phyloP scores from a whole-genome alignment of 1,139 yeast species.

The Scheffersomyces titani region DNA sequence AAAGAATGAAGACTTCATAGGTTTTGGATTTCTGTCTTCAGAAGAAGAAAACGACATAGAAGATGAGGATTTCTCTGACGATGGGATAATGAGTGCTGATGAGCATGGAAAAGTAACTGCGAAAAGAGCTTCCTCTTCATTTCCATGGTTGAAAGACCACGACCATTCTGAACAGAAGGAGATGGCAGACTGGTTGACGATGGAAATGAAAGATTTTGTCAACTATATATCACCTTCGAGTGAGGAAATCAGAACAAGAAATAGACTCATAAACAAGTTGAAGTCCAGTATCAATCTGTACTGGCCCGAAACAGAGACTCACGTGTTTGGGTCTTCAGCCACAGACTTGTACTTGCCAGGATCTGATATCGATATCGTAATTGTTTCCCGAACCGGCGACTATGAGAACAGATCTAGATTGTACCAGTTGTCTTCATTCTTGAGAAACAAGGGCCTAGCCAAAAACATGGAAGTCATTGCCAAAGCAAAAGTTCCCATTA shows the following conservation, averaged over 20 bases:
- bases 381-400: slow-evolving; percentile 63
- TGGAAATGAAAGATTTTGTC: slow-evolving; percentile 85
- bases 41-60: slow-evolving; percentile 36
- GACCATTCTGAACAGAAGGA: slow-evolving; percentile 75
- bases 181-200: slow-evolving; percentile 83
- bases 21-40: slow-evolving; percentile 54
- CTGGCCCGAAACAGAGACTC: slow-evolving; percentile 83
- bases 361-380: slow-evolving; percentile 94
- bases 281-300: slow-evolving; percentile 55
- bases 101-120: slow-evolving; percentile 27
- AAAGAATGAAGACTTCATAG: slow-evolving; percentile 59
- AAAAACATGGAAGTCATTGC: slow-evolving; percentile 83
- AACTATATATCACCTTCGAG: slow-evolving; percentile 85
- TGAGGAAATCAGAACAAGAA: slow-evolving; percentile 70
- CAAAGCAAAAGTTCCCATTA: slow-evolving; percentile 92
- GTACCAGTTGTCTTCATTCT: slow-evolving; percentile 72
- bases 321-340: slow-evolving; percentile 94
- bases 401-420: slow-evolving; percentile 69
- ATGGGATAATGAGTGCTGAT: slow-evolving; percentile 39
- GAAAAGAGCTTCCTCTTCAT: slow-evolving; percentile 40
- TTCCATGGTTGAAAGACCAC: slow-evolving; percentile 80
- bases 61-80: slow-evolving; percentile 29
- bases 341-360: slow-evolving; percentile 94
- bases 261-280: slow-evolving; percentile 62
- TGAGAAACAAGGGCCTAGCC: slow-evolving; percentile 66